Base-by-base conservation (phyloP, 139 green algal species). In the Parachlorella kessleri region DNA sequence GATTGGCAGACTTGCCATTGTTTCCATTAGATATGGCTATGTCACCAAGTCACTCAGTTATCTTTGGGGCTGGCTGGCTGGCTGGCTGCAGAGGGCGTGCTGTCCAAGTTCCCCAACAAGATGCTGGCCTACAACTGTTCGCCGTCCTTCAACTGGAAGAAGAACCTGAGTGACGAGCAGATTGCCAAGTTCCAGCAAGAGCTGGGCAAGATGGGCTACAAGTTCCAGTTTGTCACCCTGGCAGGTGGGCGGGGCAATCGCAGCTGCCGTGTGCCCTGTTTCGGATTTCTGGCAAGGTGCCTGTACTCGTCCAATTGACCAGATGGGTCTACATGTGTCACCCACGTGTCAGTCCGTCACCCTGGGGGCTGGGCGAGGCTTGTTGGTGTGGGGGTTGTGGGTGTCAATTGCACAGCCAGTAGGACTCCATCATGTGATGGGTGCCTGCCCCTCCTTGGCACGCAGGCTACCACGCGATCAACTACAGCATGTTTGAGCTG, bases 111-210 rank as follows among this genome's bases (percentile, higher is more conserved):
- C 90, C 94, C 94, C 39, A 87, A 88, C 85, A 95, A 95, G 89
- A 86, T 98, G 85, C 86, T 98, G 74, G 92, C 94, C 8, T 98
- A 98, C 92, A 98, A 98, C 90, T 95, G 94, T 90, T 95, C 88
- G 23, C 94, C 94, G 32, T 94, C 87, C 36, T 98, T 98, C 92
- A 98, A 98, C 92, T 98, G 94, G 94, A 90, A 94, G 85, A 93
- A 91, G 75, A 86, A 93, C 81, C 88, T 97, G 48, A 80, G 39
- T 41, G 89, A 94, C 53, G 83, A 76, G 5, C 74, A 92, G 70
- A 98, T 98, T 40, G 90, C 89, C 28, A 83, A 70, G 35, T 98
- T 97, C 93, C 94, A 96, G 84, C 23, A 87, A 73, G 84, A 91
- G 72, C 84, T 96, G 36, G 92, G 83, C 70, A 68, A 81, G 39